phyloP scores from a whole-genome alignment of 1,139 yeast genomes.

The Debaryomyces sp. region DNA sequence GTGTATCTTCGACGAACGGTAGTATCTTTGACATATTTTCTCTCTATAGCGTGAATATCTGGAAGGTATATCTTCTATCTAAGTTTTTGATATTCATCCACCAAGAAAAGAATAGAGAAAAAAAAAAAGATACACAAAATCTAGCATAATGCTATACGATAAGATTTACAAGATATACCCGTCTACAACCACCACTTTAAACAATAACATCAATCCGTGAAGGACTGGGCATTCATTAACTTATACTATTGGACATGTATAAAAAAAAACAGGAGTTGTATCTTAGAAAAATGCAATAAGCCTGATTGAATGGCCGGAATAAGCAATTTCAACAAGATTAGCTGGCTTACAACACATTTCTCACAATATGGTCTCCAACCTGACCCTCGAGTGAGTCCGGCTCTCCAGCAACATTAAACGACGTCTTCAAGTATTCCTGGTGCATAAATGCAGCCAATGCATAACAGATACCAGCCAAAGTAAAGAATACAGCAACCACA shows the following conservation, averaged over 20 bases:
- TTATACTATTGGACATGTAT: background rate
- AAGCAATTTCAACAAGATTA: background rate
- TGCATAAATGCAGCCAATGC: constrained; percentile 75
- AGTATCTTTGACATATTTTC: constrained; percentile 21
- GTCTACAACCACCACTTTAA: background rate
- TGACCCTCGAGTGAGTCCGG: constrained; percentile 45
- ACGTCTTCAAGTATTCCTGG: constrained; percentile 68
- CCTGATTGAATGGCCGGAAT: background rate
- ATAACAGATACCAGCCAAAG: constrained; percentile 71
- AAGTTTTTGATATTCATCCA: background rate
- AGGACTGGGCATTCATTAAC: background rate
- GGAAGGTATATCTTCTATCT: background rate
- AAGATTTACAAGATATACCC: background rate
- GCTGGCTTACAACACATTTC: constrained; percentile 42
- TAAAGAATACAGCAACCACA: constrained; percentile 79
- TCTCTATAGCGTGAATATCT: background rate
- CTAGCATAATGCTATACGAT: background rate
- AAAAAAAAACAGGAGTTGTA: background rate
- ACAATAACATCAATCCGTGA: background rate
- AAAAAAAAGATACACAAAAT: background rate
- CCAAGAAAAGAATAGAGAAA: background rate
- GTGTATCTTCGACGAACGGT: constrained; percentile 25
- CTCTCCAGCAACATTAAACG: constrained; percentile 42
- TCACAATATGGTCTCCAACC: constrained; percentile 48
- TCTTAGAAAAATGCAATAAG: background rate